Evolutionary conservation across 2,329 filamentous ascomycete species (phyloP), one percentile per base, ranked within the genome.

Genomic region (Diplocarpon rosae): DNA sequence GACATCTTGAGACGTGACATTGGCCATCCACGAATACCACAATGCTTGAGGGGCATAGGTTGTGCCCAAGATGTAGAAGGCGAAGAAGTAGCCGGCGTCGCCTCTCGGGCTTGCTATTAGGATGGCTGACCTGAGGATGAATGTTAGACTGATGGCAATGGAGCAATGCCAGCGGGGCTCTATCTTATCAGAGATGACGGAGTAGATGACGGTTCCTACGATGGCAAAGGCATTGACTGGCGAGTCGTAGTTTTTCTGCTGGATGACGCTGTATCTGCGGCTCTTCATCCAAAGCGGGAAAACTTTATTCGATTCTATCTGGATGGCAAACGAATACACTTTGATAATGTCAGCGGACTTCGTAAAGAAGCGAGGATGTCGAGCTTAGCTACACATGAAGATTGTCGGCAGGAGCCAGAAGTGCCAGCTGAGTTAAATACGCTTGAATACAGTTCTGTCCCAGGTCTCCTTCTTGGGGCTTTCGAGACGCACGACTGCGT

Each of bases 1-100:
- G 8, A 65, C 43, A 15, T 65, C 63, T 24, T 65, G 62, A 3
- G 59, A 56, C 7, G 63, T 65, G 7, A 69, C 53, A 42, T 69
- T 66, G 0, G 66, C 66, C 64, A 69, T 67, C 67, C 67, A 69
- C 0, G 64, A 63, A 49, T 69, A 69, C 67, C 67, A 69, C 14
- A 69, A 54, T 4, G 67, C 67, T 45, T 69, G 67, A 1, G 66
- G 67, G 1, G 67, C 66, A 42, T 65, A 69, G 0, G 65, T 68
- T 0, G 67, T 68, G 20, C 20, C 20, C 4, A 24, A 7, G 20
- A 24, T 24, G 20, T 24, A 24, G 20, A 24, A 24, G 20, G 20
- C 20, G 20, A 24, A 24, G 20, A 24, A 24, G 20, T 7, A 24
- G 20, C 20, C 20, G 7, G 3, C 20, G 20, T 24, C 20, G 20